These are phyloP conservation scores for Trametes polyzona DNA, from an alignment of 1,284 basidiomycete genomes.

Conservation along the genomic window DNA sequence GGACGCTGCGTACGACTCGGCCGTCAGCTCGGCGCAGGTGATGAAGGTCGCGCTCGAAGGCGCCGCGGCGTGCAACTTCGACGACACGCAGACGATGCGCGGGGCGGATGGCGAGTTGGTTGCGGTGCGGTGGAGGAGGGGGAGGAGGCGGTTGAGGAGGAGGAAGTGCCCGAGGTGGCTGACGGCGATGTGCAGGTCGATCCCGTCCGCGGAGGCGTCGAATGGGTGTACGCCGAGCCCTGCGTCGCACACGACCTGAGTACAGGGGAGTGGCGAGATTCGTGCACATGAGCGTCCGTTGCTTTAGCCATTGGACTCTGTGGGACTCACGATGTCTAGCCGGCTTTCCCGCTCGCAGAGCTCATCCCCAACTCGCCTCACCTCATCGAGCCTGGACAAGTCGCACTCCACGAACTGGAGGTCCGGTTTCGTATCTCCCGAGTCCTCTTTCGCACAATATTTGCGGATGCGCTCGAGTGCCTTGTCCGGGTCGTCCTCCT, in stretches of 20 bases:
- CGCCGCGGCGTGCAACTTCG: conserved; percentile 44
- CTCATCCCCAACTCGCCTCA: conserved; percentile 43
- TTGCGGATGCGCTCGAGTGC: conserved; percentile 43
- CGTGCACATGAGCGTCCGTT: too few relatives aligned
- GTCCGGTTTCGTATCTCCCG: conserved; percentile 30
- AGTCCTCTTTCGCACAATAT: conserved; percentile 22
- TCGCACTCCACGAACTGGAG: conserved; percentile 47
- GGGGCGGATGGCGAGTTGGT: conserved; percentile 30
- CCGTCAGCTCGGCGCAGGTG: conserved; percentile 44
- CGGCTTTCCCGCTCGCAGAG: conserved; percentile 40
- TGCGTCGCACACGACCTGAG: conserved; percentile 43
- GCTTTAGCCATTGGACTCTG: too few relatives aligned
- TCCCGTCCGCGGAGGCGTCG: conserved; percentile 41
- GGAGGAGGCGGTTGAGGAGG: conserved; percentile 41
- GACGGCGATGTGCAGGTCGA: conserved; percentile 45
- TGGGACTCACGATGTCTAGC: conserved; percentile 43
- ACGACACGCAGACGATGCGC: conserved; percentile 47
- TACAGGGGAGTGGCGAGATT: too few relatives aligned
- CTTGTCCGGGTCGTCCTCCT: conserved; percentile 43
- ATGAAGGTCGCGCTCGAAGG: conserved; percentile 40
- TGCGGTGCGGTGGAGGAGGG: not conserved
- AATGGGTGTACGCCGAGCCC: conserved; percentile 48
- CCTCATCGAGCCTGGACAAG: conserved; percentile 41
- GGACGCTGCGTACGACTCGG: conserved; percentile 31
- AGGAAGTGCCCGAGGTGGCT: conserved; percentile 49